A percentile compares a stretch with the other conserved stretches of the same genome.
Conservation (phyloP, 257 asterid genomes). For the Coffea canephora region DNA sequence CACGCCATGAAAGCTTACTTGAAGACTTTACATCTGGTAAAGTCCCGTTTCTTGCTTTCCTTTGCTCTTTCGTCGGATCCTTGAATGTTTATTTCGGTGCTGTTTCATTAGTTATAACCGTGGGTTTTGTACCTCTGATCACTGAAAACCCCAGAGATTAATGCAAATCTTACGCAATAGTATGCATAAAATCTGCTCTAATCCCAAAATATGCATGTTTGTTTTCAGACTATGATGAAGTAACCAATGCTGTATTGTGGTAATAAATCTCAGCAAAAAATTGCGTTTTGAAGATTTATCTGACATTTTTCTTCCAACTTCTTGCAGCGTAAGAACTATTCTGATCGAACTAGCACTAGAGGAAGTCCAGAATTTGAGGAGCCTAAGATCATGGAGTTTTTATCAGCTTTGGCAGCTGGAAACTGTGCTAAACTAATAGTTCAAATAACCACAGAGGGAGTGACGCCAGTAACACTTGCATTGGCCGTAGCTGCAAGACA, state of each 20-base stretch:
- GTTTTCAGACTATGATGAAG: too few species aligned
- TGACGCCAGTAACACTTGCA: slow-evolving; percentile 22
- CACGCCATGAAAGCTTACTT: slow-evolving; percentile 27
- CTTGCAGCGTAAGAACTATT: neutral
- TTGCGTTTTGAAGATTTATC: too few species aligned
- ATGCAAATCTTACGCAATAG: neutral
- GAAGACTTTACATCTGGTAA: slow-evolving; percentile 22
- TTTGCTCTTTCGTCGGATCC: too few species aligned
- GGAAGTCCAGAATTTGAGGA: slow-evolving; percentile 11
- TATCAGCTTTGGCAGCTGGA: slow-evolving; percentile 33
- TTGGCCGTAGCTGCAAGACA: slow-evolving; percentile 26
- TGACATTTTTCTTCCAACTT: neutral
- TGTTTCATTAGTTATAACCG: neutral
- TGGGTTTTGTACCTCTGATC: neutral
- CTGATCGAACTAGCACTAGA: neutral
- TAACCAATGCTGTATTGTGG: too few species aligned
- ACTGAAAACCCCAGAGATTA: neutral
- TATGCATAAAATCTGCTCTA: too few species aligned
- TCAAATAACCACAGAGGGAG: slow-evolving; percentile 18
- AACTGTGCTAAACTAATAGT: slow-evolving; percentile 20
- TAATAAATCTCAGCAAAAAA: too few species aligned
- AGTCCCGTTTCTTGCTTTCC: neutral
- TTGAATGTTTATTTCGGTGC: too few species aligned
- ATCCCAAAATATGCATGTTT: too few species aligned
- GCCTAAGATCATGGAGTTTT: slow-evolving; percentile 27